Percentiles rank a stretch among this genome's conserved stretches.
phyloP scores from a whole-genome alignment of 2,329 filamentous ascomycete species.

The Cladosporium colombiae region DNA sequence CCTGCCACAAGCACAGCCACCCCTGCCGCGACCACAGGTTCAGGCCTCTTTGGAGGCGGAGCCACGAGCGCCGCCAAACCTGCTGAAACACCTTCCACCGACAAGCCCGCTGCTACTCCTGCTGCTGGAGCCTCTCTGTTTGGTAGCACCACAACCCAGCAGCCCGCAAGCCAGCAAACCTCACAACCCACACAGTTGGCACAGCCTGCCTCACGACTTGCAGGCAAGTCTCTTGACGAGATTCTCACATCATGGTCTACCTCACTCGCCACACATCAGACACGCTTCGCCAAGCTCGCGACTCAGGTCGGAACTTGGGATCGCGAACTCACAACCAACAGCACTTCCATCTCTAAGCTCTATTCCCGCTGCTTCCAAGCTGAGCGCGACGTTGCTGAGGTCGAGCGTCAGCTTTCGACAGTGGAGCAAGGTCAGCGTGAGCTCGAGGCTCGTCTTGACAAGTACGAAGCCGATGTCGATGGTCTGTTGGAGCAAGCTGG shows the following conservation, averaged over 20 bases:
- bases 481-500: slow-evolving; percentile 81
- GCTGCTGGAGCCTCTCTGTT: slow-evolving; percentile 16
- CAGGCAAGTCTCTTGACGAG: slow-evolving; percentile 99
- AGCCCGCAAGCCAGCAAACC: slow-evolving; percentile 13
- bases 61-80: slow-evolving; percentile 17
- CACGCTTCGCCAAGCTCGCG: slow-evolving; percentile 91
- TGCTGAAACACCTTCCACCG: slow-evolving; percentile 8
- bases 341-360: slow-evolving; percentile 89
- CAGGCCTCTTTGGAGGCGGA: slow-evolving; percentile 21
- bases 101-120: slow-evolving; percentile 21
- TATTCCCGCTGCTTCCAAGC: slow-evolving; percentile 92
- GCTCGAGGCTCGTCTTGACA: slow-evolving; percentile 81
- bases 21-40: slow-evolving; percentile 16
- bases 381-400: slow-evolving; percentile 87
- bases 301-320: slow-evolving; percentile 89
- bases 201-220: slow-evolving; percentile 78
- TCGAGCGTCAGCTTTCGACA: slow-evolving; percentile 84
- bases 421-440: slow-evolving; percentile 95
- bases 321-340: slow-evolving; percentile 86
- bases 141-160: slow-evolving; percentile 16
- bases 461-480: slow-evolving; percentile 89
- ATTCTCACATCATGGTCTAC: slow-evolving; percentile 97
- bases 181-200: slow-evolving; percentile 8
- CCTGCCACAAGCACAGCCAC: slow-evolving; percentile 21
- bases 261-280: slow-evolving; percentile 92